Evolutionary conservation across 495 filamentous ascomycete species (phyloP), one percentile per base, ranked within the genome.

Genomic region (Lasiosphaeria ovina): DNA sequence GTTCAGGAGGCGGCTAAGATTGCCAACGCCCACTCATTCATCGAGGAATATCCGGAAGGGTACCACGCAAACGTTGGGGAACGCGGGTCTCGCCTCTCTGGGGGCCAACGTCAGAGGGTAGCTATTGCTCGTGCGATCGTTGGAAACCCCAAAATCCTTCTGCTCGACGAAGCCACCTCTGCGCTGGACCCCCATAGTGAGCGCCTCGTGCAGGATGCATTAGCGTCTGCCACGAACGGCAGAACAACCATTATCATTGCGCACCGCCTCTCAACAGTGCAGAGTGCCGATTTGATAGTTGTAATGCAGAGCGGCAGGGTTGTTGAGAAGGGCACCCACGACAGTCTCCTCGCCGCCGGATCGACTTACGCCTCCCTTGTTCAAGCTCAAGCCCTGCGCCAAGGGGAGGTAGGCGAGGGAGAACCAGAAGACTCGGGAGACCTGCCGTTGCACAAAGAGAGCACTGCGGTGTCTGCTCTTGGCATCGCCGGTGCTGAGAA

Each of bases 81-180:
- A 8, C 44, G 44, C 2, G 44, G 6, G 4, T 11, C 5, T 9
- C 44, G 44, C 0, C 12, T 47, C 5, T 9, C 6, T 1, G 44
- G 44, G 6, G 44, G 44, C 12, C 44, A 47, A n/a, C 12, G 11
- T 5, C 44, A 47, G 12, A 73, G 87, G 16, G 75, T 89, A 11
- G 85, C 85, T 12, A 86, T 91, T 61, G 86, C 88, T 9, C 72
- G 88, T 59, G 83, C 84, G 17, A 81, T 85, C 40, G 67, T 96
- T 8, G 83, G 85, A 33, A 79, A 92, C 50, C 87, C 90, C 1
- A 84, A 83, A 32, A 85, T 96, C 33, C 70, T 96, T 12, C 83
- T 96, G n/a, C 74, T 94, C 14, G 91, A 95, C 63, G 91, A 95
- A 66, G 89, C 88, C 0, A 95, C 90, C 0, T 85, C 82, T 66